Evolutionary conservation across 352 stramenopile species (phyloP), one percentile per base, ranked within the genome.

Genomic region (Globisporangium spinosum): DNA sequence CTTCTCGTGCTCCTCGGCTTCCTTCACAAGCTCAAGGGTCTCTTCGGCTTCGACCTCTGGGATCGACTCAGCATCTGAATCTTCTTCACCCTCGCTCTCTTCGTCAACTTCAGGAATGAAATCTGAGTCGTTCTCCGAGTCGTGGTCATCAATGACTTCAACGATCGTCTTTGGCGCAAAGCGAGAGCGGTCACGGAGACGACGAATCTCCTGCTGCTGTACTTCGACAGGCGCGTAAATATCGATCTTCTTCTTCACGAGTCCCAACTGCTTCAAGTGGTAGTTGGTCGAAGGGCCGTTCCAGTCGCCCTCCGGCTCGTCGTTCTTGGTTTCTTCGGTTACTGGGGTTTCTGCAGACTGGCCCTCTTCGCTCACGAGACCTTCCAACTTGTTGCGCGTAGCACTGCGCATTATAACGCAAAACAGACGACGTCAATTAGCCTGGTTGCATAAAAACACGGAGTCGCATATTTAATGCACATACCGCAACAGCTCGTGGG

Each of bases 231-330:
- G 81, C 4, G 82, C 82, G 58, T 94, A 94, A 47, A 94, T 94
- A 67, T 94, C 86, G 65, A 94, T 79, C 71, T 90, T 89, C 47
- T 92, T 75, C 54, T 87, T 72, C 34, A 60, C 71, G 2, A 92
- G 71, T 20, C 86, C 83, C n/a, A 94, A 56, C 51, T 92, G 83
- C 72, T 92, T 92, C 12, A 91, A 67, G 62, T 94, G 86, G 70
- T 90, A 94, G 68, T 89, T 90, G 20, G 86, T 91, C 22, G 75
- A 79, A 9, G 86, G 83, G 57, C 78, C 75, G 13, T 77, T 74
- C 78, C 77, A 87, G 8, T 83, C 71, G 12, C 68, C 67, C n/a
- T 77, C 51, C 3, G 22, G 25, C 55, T 67, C 68, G 0, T 60
- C 56, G 0, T n/a, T 60, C 49, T 74, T 47, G 10, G 47, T 49